phyloP scores from a whole-genome alignment of 2,329 filamentous ascomycete species.

The Helminthosporium solani region DNA sequence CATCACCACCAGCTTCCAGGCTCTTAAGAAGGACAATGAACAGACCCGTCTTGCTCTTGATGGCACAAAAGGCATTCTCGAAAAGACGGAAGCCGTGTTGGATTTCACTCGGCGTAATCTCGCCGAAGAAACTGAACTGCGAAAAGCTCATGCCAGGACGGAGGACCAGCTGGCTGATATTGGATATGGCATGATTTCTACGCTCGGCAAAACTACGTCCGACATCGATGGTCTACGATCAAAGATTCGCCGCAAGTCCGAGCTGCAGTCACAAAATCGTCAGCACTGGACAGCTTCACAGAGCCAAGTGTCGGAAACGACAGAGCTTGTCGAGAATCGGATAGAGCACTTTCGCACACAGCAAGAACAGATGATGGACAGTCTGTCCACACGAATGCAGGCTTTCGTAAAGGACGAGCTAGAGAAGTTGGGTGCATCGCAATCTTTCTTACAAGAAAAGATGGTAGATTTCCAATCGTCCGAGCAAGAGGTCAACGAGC shows the following conservation, averaged over 20 bases:
- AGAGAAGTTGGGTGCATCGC: slow-evolving; percentile 67
- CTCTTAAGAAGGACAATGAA: slow-evolving; percentile 87
- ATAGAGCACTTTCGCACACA: slow-evolving; percentile 70
- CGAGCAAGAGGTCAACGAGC: slow-evolving; percentile 66
- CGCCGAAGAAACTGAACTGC: slow-evolving; percentile 74
- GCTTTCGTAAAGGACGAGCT: slow-evolving; percentile 75
- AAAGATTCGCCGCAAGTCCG: slow-evolving; percentile 82
- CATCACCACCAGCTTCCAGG: slow-evolving; percentile 83
- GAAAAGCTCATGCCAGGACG: slow-evolving; percentile 82
- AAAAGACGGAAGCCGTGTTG: slow-evolving; percentile 84
- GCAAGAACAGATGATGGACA: slow-evolving; percentile 69
- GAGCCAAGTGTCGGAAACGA: slow-evolving; percentile 72
- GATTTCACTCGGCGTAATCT: slow-evolving; percentile 73
- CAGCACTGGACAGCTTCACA: slow-evolving; percentile 77
- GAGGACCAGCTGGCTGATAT: slow-evolving; percentile 74
- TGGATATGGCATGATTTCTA: slow-evolving; percentile 74
- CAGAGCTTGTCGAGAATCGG: slow-evolving; percentile 71
- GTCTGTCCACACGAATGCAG: slow-evolving; percentile 71
- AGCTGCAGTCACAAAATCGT: slow-evolving; percentile 78
- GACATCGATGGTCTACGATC: slow-evolving; percentile 81
- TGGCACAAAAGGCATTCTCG: slow-evolving; percentile 76
- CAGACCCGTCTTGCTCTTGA: slow-evolving; percentile 70
- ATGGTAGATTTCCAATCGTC: slow-evolving; percentile 67
- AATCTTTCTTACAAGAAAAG: slow-evolving; percentile 69
- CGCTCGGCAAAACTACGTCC: slow-evolving; percentile 72